Conservation (phyloP, 495 filamentous ascomycete genomes). For the Lophium mytilinum region DNA sequence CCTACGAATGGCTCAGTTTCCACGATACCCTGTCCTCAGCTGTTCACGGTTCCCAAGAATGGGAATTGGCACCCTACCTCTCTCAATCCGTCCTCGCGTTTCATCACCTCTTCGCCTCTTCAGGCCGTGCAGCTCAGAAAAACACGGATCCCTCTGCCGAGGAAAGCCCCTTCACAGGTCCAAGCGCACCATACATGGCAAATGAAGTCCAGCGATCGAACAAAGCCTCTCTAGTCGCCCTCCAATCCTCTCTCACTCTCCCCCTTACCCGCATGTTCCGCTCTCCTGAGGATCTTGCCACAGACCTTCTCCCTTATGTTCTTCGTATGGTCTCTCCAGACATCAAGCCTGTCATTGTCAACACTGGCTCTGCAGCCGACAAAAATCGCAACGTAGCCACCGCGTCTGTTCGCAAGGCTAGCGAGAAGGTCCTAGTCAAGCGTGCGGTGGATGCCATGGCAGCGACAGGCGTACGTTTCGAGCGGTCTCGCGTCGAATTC, state of each 20-base stretch:
- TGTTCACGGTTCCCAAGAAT: conserved; percentile 70
- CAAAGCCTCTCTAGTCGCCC: conserved; percentile 44
- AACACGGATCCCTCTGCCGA: background rate
- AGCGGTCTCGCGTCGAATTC: conserved; percentile 68
- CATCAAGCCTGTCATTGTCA: conserved; percentile 82
- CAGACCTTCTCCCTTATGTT: conserved; percentile 76
- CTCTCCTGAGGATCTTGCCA: conserved; percentile 61
- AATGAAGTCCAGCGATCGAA: conserved; percentile 67
- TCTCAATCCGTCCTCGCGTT: conserved; percentile 79
- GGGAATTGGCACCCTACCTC: conserved; percentile 80
- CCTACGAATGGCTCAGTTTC: conserved; percentile 93
- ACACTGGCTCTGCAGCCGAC: conserved; percentile 40
- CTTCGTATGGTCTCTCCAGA: conserved; percentile 76
- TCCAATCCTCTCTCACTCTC: conserved; percentile 50
- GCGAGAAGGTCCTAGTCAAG: conserved; percentile 70
- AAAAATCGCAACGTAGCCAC: conserved; percentile 52
- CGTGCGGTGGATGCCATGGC: conserved; percentile 72
- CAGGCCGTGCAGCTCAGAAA: conserved; percentile 21
- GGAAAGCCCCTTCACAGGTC: conserved; percentile 68
- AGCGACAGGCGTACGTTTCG: conserved; percentile 71
- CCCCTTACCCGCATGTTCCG: conserved; percentile 67
- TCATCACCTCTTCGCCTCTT: conserved; percentile 78
- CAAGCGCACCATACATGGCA: conserved; percentile 68
- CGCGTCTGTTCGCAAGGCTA: conserved; percentile 77
- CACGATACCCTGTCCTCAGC: conserved; percentile 73